Evolutionary conservation across 1,284 basidiomycete genomes (phyloP), one percentile per base, ranked within the genome.

Genomic region (Cryptococcus sp.): DNA sequence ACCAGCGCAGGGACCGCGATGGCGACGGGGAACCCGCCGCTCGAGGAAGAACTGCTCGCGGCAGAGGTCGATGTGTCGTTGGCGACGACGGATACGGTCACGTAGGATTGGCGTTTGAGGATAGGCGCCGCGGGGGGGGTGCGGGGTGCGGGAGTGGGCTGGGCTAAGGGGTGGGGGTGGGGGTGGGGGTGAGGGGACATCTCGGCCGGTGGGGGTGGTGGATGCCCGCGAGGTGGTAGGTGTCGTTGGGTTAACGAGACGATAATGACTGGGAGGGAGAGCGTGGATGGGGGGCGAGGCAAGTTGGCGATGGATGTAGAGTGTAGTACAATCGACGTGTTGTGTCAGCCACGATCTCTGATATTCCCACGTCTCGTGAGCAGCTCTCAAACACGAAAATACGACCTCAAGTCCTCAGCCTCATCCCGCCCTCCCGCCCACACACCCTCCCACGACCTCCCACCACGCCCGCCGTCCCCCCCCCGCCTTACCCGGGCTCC

Each of bases 1-100:
- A 67, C 59, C 33, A 70, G 52, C 11, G 68, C 68, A 11, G 68
- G 68, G 3, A 70, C 58, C 28, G 68, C 68, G 18, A 70, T 65
- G 15, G 62, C 60, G 0, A 70, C 61, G 5, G 68, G 68, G 54
- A 70, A 70, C 4, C 40, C 46, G 15, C 50, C 52, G 33, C 40
- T 45, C 16, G 40, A 51, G 3, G 35, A 23, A 16, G 44, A 28
- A 16, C 37, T n/a, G 21, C 37, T 24, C 8, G 35, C n/a, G 33
- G 45, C 44, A 21, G 54, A 43, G n/a, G 46, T 53, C 4, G 52
- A 51, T 15, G 50, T 55, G n/a, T 37, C 45, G 37, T 54, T 56
- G 11, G 55, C 55, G 24, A 59, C 16, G 23, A 62, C 60, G 18
- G 57, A 59, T 8, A 62, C 48, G 5, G 60, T 62, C 12, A 56